These are phyloP conservation scores for Ettlia oleoabundans DNA, from an alignment of 139 green algal genomes.

Conservation along the genomic window DNA sequence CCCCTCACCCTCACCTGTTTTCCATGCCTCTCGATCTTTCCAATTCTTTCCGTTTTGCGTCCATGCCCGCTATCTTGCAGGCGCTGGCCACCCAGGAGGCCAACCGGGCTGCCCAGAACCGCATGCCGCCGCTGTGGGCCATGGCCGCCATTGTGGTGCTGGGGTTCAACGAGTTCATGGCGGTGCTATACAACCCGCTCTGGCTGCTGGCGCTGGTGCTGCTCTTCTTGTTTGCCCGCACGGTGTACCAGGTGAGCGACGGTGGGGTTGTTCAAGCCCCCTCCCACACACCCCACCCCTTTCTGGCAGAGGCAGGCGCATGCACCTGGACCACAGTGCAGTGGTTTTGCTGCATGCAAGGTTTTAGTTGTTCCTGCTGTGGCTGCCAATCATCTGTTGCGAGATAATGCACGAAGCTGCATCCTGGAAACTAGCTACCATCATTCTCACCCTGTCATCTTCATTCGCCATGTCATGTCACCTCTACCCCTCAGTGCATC, in stretches of 20 bases:
- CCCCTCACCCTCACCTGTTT: background rate
- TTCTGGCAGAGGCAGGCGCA: too few species aligned
- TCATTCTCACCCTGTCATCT: too few species aligned
- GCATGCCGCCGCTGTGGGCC: conserved; percentile 86
- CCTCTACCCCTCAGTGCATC: too few species aligned
- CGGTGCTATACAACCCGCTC: conserved; percentile 82
- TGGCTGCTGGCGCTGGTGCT: conserved; percentile 66
- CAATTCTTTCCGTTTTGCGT: background rate
- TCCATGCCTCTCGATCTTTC: background rate
- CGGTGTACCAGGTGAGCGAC: conserved; percentile 64
- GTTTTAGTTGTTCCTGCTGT: too few species aligned
- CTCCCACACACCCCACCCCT: too few species aligned
- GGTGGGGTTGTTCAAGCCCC: too few species aligned
- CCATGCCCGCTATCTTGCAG: conserved; percentile 41
- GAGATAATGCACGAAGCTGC: too few species aligned
- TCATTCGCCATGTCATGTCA: too few species aligned
- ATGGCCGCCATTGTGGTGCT: conserved; percentile 88
- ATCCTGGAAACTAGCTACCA: too few species aligned
- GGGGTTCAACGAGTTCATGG: conserved; percentile 92
- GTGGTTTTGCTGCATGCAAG: too few species aligned
- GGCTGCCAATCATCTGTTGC: too few species aligned
- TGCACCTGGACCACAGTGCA: too few species aligned
- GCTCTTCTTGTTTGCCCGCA: conserved; percentile 54
- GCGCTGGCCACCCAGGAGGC: conserved; percentile 76
- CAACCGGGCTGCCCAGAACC: conserved; percentile 74